These are phyloP conservation scores for Peniophora sp. DNA, from an alignment of 1,284 basidiomycete genomes.

Conservation along the genomic window DNA sequence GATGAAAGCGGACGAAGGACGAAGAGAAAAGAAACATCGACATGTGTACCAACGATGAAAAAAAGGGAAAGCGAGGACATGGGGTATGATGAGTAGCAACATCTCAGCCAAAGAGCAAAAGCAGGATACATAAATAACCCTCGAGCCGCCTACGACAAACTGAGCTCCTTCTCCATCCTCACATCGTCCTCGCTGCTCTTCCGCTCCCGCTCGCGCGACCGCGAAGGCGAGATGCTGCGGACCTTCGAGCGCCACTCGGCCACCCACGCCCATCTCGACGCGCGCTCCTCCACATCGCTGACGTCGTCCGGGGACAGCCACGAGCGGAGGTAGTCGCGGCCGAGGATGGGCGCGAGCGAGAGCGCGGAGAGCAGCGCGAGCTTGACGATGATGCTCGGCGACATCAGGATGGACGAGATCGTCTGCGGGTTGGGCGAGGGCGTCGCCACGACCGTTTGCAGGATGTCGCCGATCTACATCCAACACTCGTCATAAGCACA, in stretches of 20 bases:
- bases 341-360: conserved; percentile 72
- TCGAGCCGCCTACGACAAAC: not conserved
- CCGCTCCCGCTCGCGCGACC: conserved; percentile 19
- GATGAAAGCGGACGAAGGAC: too few relatives aligned
- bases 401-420: conserved; percentile 62
- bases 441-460: conserved; percentile 66
- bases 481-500: too few relatives aligned
- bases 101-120: too few relatives aligned
- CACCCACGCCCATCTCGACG: conserved; percentile 49
- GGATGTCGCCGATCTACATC: conserved; percentile 70
- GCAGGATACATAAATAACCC: not conserved
- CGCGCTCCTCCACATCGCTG: conserved; percentile 27
- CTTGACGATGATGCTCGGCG: conserved; percentile 66
- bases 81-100: too few relatives aligned
- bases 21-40: too few relatives aligned
- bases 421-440: conserved; percentile 62
- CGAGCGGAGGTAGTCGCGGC: conserved; percentile 50
- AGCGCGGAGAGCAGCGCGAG: conserved; percentile 66
- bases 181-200: conserved; percentile 28
- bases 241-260: conserved; percentile 51
- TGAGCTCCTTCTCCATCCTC: conserved; percentile 34
- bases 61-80: too few relatives aligned
- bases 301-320: conserved; percentile 32
- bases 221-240: conserved; percentile 35
- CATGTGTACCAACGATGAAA: too few relatives aligned